Evolutionary conservation across 495 filamentous ascomycete species (phyloP).

Genomic region (Trichoderma asperelloides): DNA sequence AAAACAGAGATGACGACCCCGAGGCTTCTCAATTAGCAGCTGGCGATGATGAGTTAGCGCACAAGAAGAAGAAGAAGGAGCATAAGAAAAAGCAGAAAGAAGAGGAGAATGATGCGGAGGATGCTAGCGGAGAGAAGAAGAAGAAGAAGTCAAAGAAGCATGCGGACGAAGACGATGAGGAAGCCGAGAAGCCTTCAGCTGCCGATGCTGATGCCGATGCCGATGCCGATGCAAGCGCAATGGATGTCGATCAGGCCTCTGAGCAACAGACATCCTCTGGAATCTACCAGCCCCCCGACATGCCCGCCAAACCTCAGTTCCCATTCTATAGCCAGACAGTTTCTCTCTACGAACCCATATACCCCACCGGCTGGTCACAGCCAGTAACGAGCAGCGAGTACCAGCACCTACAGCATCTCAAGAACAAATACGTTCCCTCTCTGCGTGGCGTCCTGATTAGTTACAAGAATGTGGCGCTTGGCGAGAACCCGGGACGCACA

Average conservation of each 20-base stretch:
- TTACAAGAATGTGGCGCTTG: constrained; percentile 37
- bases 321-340: constrained; percentile 41
- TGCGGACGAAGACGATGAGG: constrained; percentile 10
- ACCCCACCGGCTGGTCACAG: constrained; percentile 34
- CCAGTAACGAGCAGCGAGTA: constrained; percentile 33
- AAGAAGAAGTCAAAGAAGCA: constrained; percentile 16
- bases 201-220: constrained; percentile 13
- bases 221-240: constrained; percentile 14
- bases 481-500: constrained; percentile 30
- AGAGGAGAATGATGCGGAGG: constrained; percentile 7
- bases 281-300: constrained; percentile 12
- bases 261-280: constrained; percentile 4
- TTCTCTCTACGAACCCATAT: constrained; percentile 40
- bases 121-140: constrained; percentile 15
- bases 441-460: constrained; percentile 36
- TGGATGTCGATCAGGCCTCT: constrained; percentile 19
- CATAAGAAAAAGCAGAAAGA: constrained; percentile 13
- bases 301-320: constrained; percentile 19
- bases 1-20: neutral
- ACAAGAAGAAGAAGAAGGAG: constrained; percentile 28
- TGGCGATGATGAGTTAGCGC: constrained; percentile 4
- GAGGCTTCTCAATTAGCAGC: neutral
- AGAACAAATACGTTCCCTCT: constrained; percentile 37
- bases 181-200: constrained; percentile 11
- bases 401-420: constrained; percentile 36